Base-by-base conservation (phyloP, 2,329 filamentous ascomycete genomes). In the Hypoxylon sp. region DNA sequence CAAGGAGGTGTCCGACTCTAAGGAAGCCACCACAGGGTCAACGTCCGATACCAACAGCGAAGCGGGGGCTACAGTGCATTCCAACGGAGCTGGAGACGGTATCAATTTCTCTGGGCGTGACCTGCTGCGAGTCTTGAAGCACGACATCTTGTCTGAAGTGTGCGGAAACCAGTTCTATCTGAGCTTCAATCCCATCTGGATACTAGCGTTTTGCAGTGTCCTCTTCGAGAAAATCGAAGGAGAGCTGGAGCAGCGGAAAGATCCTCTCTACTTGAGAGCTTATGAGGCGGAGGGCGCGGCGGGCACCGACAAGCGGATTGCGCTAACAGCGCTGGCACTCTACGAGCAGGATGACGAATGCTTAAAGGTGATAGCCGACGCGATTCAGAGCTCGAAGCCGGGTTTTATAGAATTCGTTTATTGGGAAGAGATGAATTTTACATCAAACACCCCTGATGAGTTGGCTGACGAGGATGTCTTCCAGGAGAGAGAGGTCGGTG, bases 131-230 rank as follows among this genome's bases (percentile, higher is more conserved):
- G 9, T 76, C 4, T 41, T 78, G 38, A 75, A 76, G 55, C 9
- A 51, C 21, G 75, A 79, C 59, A 51, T 81, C 38, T 19, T 60
- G 19, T 53, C 50, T 52, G 77, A 80, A 52, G 63, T 81, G 5
- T 74, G 72, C 48, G 75, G 77, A 23, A 32, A 68, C 2, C 19
- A 41, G 0, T 78, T 78, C 2, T n/a, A 78, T 0, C 79, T 76
- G 0, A 73, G 74, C 19, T 17, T 81, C 4, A 82, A 82, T 67
- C 81, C 79, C 45, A 14, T 79, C 9, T 75, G 61, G 52, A 68
- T 77, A 1, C 76, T 74, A 2, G 43, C 43, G 0, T 19, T 34
- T 5, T 71, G 79, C 10, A 51, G 79, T 48, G 34, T 70, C 2
- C 28, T 72, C 0, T 81, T 79, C 25, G 14, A 13, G 0, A 19